These are phyloP conservation scores for Candida golubevii DNA, from an alignment of 805 yeast genomes.

Conservation along the genomic window DNA sequence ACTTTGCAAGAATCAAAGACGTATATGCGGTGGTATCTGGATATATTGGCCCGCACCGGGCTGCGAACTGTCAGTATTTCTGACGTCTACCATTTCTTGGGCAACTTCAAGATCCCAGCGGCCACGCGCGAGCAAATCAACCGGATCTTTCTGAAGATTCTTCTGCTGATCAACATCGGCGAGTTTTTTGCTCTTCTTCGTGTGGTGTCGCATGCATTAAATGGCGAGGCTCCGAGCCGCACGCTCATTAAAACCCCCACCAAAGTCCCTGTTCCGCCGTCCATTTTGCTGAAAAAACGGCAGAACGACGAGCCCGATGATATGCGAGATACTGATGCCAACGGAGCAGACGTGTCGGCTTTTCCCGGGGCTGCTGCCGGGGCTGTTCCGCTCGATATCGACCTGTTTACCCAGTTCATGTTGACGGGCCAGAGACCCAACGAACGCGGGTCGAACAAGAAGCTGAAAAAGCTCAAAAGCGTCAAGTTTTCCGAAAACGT, in stretches of 20 bases:
- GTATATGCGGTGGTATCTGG: slow-evolving; percentile 91
- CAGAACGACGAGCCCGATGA: slow-evolving; percentile 40
- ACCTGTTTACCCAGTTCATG: slow-evolving; percentile 78
- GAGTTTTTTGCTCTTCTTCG: slow-evolving; percentile 87
- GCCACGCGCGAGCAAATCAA: slow-evolving; percentile 47
- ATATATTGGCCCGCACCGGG: slow-evolving; percentile 67
- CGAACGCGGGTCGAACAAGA: slow-evolving; percentile 36
- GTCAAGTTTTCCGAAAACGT: slow-evolving; percentile 73
- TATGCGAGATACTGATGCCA: neutral
- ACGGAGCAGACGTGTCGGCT: slow-evolving; percentile 1
- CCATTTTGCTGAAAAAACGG: slow-evolving; percentile 64
- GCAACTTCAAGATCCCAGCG: slow-evolving; percentile 65
- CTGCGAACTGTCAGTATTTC: slow-evolving; percentile 60
- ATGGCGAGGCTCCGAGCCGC: slow-evolving; percentile 51
- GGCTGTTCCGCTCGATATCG: slow-evolving; percentile 59
- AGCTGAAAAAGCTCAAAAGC: slow-evolving; percentile 46
- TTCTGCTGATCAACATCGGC: slow-evolving; percentile 69
- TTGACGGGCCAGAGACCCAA: slow-evolving; percentile 74
- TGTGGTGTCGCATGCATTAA: slow-evolving; percentile 67
- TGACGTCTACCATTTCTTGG: slow-evolving; percentile 76
- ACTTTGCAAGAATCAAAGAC: slow-evolving; percentile 77
- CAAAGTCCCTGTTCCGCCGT: slow-evolving; percentile 72
- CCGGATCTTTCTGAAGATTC: slow-evolving; percentile 47
- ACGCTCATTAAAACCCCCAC: slow-evolving; percentile 51
- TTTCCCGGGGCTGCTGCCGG: slow-evolving; percentile 6